Base-by-base conservation (phyloP, 2,329 filamentous ascomycete genomes). In the Microcyclosporella mali region DNA sequence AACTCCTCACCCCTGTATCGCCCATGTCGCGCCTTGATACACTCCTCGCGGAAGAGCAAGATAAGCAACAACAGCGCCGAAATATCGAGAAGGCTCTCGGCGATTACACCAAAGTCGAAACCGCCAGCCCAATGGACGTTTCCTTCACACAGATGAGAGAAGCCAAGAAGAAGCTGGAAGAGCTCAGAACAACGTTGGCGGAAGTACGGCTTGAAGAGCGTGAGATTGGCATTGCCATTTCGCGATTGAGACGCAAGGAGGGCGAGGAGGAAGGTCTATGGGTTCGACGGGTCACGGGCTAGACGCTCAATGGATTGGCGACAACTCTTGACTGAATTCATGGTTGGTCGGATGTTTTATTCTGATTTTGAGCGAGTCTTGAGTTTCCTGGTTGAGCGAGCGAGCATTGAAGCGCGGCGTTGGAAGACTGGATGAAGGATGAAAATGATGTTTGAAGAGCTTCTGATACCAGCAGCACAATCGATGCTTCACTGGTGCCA, bases 161-260 rank as follows among this genome's bases (percentile, higher is more conserved):
- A 45, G 75, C 78, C 49, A 76, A 76, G 58, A 70, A 66, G 56
- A 87, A 84, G 59, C 79, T 92, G 0, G 78, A 82, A 50, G 73
- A 70, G 16, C 70, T 89, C 39, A 75, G 76, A 45, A 66, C 67
- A 38, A 84, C 89, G 61, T 72, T 90, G 28, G 77, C 81, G 3
- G 84, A 88, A 49, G 78, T 92, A 18, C 77, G 79, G 63, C 74
- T 80, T 50, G 81, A 90, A 63, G 83, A 88, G 64, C 84, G 90
- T 58, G 85, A 92, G 43, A 67, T 89, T 32, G 86, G 86, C 1
- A 67, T 92, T 56, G 82, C 81, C 63, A 70, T 92, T 41, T 82
- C 84, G 8, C 83, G 85, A 66, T 89, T 87, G 69, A 76, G 85
- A 36, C 73, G 81, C 54, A 84, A 89, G 56, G 77, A 82, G 50